Evolutionary conservation across 257 asterid species (phyloP).

Genomic region (Salvia rosmarinus): DNA sequence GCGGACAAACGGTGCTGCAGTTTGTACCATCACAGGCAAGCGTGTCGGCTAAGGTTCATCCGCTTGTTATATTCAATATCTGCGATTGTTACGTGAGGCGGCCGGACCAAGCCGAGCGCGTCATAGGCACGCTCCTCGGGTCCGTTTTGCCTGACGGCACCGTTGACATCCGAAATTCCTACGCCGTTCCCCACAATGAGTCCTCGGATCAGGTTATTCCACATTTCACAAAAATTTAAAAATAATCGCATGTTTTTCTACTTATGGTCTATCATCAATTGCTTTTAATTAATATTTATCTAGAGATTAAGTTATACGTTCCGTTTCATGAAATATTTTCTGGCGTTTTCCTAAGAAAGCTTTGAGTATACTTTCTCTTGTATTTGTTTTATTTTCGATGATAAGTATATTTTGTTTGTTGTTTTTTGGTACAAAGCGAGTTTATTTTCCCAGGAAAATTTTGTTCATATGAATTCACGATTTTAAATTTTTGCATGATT

Average conservation of each 20-base stretch:
- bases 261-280: background rate
- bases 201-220: slow-evolving; percentile 79
- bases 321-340: background rate
- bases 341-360: background rate
- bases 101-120: slow-evolving; percentile 92
- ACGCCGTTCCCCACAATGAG: slow-evolving; percentile 92
- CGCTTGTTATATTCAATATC: slow-evolving; percentile 80
- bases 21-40: slow-evolving; percentile 57
- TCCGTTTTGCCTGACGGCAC: slow-evolving; percentile 90
- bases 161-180: slow-evolving; percentile 81
- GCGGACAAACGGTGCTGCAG: slow-evolving; percentile 66
- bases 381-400: background rate
- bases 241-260: background rate
- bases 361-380: background rate
- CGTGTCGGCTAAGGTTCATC: slow-evolving; percentile 76
- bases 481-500: slow-evolving; percentile 5
- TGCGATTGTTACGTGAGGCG: slow-evolving; percentile 87
- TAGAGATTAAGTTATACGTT: background rate
- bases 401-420: background rate
- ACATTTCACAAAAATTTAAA: background rate
- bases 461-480: background rate
- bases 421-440: background rate
- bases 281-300: background rate
- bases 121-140: slow-evolving; percentile 92
- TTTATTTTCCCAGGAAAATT: background rate